Base-by-base conservation (phyloP, 192 early-diverging fungal genomes). In the Coemansia sp. region DNA sequence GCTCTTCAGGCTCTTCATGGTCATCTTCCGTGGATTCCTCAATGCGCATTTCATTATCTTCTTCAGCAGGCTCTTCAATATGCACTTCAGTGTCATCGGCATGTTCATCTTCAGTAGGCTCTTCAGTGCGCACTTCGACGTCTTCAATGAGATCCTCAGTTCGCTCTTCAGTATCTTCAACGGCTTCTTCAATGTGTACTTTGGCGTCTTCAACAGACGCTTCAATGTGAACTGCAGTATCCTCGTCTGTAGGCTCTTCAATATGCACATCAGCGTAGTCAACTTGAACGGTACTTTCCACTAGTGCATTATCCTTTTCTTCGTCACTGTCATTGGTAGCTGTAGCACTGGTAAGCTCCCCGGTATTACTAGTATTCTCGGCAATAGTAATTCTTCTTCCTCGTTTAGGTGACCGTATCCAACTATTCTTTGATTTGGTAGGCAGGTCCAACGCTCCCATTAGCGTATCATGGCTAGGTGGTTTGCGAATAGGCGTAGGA, bases 301-400 rank as follows among this genome's bases (percentile, higher is more conserved):
- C 37, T 10, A 10, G 23, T 33, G 28, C 28, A 1, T 37, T 48
- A 21, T 57, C 56, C n/a, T 47, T 14, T 3, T 51, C 48, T 63
- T 56, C 55, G 30, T 30, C 20, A 19, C 16, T 49, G 11, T 37
- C 13, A 33, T 52, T 38, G 12, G 57, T 64, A n/a, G 26, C 54
- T 13, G 62, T 49, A n/a, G 56, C 56, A 15, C 56, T 57, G 20
- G 56, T 56, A 16, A 64, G 53, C 15, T 56, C 61, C 13, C 57
- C 52, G 16, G 59, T 61, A 63, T 61, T 73, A 63, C 65, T 72
- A 3, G 70, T 72, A 63, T 59, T 21, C 70, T 50, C 21, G 71
- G 59, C 37, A 74, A n/a, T n/a, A 3, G 70, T 73, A 0, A 63
- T 57, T 21, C 70, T 47, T 16, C 70, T 55, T 13, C 47, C 52